Evolutionary conservation across 2,329 filamentous ascomycete genomes (phyloP), one percentile per base, ranked within the genome.

Genomic region (Emmonsia crescens): DNA sequence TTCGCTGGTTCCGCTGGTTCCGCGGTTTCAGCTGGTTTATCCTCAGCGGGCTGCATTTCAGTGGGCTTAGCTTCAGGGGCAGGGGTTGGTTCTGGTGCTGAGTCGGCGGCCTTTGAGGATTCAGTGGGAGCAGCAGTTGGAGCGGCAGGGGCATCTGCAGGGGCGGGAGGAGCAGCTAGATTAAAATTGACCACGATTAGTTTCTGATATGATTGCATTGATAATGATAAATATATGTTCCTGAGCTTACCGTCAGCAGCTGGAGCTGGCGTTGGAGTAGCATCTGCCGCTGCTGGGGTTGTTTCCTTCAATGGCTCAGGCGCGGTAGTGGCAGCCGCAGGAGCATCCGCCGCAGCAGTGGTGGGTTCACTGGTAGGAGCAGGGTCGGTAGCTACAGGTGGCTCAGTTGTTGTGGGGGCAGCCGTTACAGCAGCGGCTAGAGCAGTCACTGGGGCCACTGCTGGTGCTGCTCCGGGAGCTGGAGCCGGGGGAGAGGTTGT

Each of bases 321-420:
- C 3, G 49, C 51, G 9, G 59, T 52, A 36, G 60, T 49, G 31
- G 40, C 19, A 14, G 36, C 40, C 21, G 60, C 29, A 21, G 46
- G 12, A 9, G 44, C 48, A 54, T 27, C 16, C 1, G 40, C 52
- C 16, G 59, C 46, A 54, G 60, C 60, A 19, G 38, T 21, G 9
- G 51, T 49, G 21, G 52, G 0, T 27, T 63, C 60, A 79, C 65
- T 80, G 68, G 16, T 76, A 72, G 63, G 66, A 62, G 44, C 61
- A 60, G 27, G 40, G 49, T 5, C 60, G 38, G 10, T 65, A 64
- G 21, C 69, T 67, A 59, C 46, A 36, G 60, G 60, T 9, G 64
- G 49, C 3, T 19, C 31, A 24, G 21, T 36, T 14, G 49, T 31
- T 31, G 19, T n/a, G 19, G 57, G 36, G 42, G 58, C 12, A n/a